These are phyloP conservation scores for Eucalyptus sp. DNA, from an alignment of 345 rosid species.

Conservation along the genomic window DNA sequence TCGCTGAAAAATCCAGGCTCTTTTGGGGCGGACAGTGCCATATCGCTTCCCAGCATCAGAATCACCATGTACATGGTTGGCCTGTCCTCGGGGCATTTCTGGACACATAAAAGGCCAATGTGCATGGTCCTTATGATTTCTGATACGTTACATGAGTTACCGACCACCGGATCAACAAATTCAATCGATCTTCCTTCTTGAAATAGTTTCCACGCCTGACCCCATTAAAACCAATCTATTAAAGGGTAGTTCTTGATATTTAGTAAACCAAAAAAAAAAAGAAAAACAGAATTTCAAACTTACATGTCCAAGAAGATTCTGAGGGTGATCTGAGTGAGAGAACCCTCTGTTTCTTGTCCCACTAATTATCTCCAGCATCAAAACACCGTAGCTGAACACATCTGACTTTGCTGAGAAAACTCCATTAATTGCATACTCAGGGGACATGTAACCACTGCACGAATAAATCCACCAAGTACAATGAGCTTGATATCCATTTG, in stretches of 20 bases:
- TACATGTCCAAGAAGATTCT: conserved; percentile 15
- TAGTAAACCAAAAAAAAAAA: background rate
- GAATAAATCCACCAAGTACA: background rate
- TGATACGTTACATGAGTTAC: background rate
- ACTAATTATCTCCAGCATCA: conserved; percentile 14
- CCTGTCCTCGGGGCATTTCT: conserved; percentile 26
- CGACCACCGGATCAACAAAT: conserved; percentile 7
- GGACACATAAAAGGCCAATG: conserved; percentile 32
- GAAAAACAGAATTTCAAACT: background rate
- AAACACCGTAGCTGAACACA: conserved; percentile 20
- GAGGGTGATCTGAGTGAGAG: conserved; percentile 7
- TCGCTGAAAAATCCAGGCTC: conserved; percentile 19
- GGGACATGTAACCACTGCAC: conserved; percentile 28
- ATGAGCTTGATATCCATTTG: background rate
- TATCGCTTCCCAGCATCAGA: conserved; percentile 28
- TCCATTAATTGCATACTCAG: conserved; percentile 24
- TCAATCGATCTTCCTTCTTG: conserved; percentile 15
- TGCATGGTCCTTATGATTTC: conserved; percentile 24
- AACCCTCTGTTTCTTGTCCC: conserved; percentile 14
- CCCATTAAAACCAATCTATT: background rate
- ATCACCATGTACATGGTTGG: conserved; percentile 35
- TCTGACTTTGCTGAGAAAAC: conserved; percentile 18
- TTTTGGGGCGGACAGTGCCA: conserved; percentile 18
- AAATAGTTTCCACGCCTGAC: conserved; percentile 32
- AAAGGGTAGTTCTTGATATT: background rate